These are phyloP conservation scores for Fraxinus sp. DNA, from an alignment of 305 asterid genomes.

Conservation along the genomic window DNA sequence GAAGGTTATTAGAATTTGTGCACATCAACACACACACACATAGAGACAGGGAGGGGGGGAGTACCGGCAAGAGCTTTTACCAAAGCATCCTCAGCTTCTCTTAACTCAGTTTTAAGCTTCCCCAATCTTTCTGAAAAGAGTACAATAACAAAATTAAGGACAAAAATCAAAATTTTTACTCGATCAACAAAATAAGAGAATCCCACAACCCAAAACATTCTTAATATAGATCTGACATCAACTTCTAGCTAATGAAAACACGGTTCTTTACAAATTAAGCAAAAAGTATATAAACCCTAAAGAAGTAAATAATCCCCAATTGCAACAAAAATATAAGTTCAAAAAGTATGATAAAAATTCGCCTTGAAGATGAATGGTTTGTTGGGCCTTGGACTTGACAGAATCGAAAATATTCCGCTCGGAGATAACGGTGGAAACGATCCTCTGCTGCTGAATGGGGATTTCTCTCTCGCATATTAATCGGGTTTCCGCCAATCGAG, in stretches of 20 bases:
- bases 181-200: neutral
- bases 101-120: conserved; percentile 56
- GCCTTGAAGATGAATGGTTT: conserved; percentile 67
- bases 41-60: neutral
- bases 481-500: conserved; percentile 59
- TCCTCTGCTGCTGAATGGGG: conserved; percentile 54
- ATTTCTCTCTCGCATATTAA: conserved; percentile 66
- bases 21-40: neutral
- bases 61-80: conserved; percentile 81
- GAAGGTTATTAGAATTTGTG: neutral
- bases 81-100: conserved; percentile 69
- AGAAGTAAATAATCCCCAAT: conserved; percentile 21
- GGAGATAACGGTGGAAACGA: conserved; percentile 39
- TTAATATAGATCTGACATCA: neutral
- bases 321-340: neutral
- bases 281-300: neutral
- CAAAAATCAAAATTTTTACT: neutral
- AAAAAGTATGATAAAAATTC: neutral
- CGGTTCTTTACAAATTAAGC: neutral
- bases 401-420: conserved; percentile 40
- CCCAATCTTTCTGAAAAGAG: conserved; percentile 48
- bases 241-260: neutral
- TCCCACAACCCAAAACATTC: conserved; percentile 17
- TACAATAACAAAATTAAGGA: neutral
- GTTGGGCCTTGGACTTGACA: conserved; percentile 42